phyloP scores from a whole-genome alignment of 1,139 yeast species.

The Suhomyces choctaworum region DNA sequence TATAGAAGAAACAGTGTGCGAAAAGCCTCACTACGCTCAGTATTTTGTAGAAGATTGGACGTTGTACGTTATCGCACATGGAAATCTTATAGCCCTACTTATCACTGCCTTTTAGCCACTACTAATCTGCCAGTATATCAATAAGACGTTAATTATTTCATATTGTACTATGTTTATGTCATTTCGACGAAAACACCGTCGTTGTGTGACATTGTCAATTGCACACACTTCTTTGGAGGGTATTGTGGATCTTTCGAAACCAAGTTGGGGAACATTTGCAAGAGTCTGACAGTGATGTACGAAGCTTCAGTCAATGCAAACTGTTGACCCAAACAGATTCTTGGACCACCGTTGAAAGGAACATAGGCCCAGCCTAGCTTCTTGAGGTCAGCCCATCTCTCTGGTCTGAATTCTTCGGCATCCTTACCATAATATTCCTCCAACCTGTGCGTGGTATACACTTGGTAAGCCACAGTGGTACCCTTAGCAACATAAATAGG shows the following conservation, averaged over 20 bases:
- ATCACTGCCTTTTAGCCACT: too few relatives aligned
- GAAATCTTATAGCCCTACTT: too few relatives aligned
- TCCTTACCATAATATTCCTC: conserved; percentile 24
- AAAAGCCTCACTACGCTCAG: too few relatives aligned
- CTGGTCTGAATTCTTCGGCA: conserved; percentile 24
- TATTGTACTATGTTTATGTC: conserved; percentile 2
- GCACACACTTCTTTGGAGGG: conserved; percentile 36
- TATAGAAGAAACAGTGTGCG: too few relatives aligned
- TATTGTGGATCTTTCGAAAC: conserved; percentile 26
- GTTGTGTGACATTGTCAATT: conserved; percentile 36
- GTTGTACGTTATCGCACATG: too few relatives aligned
- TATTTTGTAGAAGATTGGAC: too few relatives aligned
- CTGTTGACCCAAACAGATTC: conserved; percentile 48
- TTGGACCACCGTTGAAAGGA: conserved; percentile 48
- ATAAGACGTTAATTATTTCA: too few relatives aligned
- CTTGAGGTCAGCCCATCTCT: conserved; percentile 24
- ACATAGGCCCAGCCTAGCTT: conserved; percentile 46
- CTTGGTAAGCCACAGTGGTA: conserved; percentile 22
- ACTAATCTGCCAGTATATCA: too few relatives aligned
- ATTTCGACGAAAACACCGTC: conserved; percentile 27
- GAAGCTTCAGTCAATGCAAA: conserved; percentile 49
- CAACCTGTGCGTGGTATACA: conserved; percentile 24
- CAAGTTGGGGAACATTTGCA: conserved; percentile 37
- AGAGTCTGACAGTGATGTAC: conserved; percentile 29
- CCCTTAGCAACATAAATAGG: conserved; percentile 27